Evolutionary conservation across 2,329 filamentous ascomycete species (phyloP).

Genomic region (Ophiostoma australiae): DNA sequence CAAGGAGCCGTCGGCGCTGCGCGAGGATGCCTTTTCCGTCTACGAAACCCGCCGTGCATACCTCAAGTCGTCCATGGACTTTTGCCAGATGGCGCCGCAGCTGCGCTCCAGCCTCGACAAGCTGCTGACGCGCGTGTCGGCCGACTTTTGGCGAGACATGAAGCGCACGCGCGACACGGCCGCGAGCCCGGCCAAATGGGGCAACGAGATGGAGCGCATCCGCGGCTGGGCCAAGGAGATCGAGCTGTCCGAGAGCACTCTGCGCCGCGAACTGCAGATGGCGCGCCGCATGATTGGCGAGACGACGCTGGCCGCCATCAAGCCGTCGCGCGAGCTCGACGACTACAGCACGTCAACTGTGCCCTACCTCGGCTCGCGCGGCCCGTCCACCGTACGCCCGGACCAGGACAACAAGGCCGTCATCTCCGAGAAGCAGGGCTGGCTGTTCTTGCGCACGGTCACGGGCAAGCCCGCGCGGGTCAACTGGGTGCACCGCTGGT

Average conservation of each 20-base stretch:
- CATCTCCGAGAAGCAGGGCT: constrained; percentile 80
- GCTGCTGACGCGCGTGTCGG: constrained; percentile 76
- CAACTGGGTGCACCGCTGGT: constrained; percentile 89
- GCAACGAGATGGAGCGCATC: constrained; percentile 81
- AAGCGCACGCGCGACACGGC: constrained; percentile 63
- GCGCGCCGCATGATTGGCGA: constrained; percentile 81
- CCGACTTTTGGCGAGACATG: constrained; percentile 85
- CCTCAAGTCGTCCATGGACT: constrained; percentile 88
- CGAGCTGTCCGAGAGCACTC: constrained; percentile 79
- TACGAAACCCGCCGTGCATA: constrained; percentile 90
- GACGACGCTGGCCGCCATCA: constrained; percentile 60
- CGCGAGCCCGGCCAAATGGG: constrained; percentile 61
- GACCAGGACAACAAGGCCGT: constrained; percentile 48
- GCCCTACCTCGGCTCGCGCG: constrained; percentile 70
- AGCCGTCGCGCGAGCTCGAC: constrained; percentile 86
- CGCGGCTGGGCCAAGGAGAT: constrained; percentile 91
- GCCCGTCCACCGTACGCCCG: constrained; percentile 53
- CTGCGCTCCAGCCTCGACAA: constrained; percentile 79
- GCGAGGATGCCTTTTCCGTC: constrained; percentile 93
- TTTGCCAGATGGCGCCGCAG: constrained; percentile 81
- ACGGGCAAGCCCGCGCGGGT: constrained; percentile 85
- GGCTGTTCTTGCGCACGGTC: constrained; percentile 78
- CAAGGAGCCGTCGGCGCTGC: constrained; percentile 84
- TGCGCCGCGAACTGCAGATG: constrained; percentile 72
- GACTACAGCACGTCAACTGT: constrained; percentile 89